Evolutionary conservation across 495 filamentous ascomycete species (phyloP), one percentile per base, ranked within the genome.

Genomic region (Lichina pygmaea): DNA sequence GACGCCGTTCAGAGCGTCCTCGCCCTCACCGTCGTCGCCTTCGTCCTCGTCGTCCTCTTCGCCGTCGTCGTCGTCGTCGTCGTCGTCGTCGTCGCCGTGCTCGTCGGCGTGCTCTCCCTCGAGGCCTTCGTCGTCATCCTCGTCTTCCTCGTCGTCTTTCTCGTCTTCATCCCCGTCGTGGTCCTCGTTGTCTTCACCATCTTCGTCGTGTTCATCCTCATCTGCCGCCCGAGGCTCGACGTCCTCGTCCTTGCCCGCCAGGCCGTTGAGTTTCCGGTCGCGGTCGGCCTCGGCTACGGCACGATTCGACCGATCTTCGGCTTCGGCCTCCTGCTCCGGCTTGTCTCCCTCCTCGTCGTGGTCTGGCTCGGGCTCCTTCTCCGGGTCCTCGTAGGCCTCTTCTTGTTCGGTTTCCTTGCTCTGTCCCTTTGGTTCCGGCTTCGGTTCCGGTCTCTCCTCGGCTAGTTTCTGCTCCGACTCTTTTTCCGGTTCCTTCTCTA

Each of bases 391-490:
- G 6, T 31, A 4, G 24, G 10, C 42, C 10, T 34, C 43, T 5
- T 44, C 43, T 17, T 44, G 24, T 3, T 44, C 16, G 30, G 16
- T 3, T 6, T 34, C 8, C 8, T 44, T 12, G 33, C 24, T 4
- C 24, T 2, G 24, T 4, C 24, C 24, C 24, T 24, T 24, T 24
- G 24, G 62, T 43, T 70, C 60, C 44, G 44, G 11, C 16, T 46
- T 24, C 41, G 16, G 15, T 15, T 41, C 43, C 6, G 49, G 32
- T 24, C 34, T 44, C 24, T 53, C 43, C 32, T 49, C 41, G 30
- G 54, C 2, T 1, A 24, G 53, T 13, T 54, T 48, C 8, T 54
- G 51, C 17, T 53, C 50, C 7, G 51, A 36, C 12, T 48, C n/a
- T 17, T 45, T 46, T 30, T 45, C 48, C 2, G 50, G 44, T 41